Base-by-base conservation (phyloP, 139 green algal genomes). In the Pleodorina starrii region DNA sequence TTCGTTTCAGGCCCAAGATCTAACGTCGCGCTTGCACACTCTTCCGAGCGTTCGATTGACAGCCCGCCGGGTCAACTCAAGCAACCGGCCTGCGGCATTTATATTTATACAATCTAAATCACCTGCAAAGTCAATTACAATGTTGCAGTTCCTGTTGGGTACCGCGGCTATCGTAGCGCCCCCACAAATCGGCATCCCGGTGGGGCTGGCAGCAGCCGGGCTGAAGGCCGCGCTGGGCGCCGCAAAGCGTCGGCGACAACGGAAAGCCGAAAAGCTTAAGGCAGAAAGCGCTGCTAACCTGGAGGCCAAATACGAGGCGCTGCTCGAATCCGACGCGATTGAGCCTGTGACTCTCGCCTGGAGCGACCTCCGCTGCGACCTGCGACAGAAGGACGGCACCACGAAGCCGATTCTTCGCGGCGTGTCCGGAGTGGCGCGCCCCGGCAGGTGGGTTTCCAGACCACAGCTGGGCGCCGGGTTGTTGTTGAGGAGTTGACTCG, bases 101-200 rank as follows among this genome's bases (percentile, higher is more conserved):
- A 12, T 60, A 66, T 66, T 4, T 66, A 32, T 32, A 66, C 3
- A 25, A 27, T 66, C 29, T 66, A 60, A 60, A 60, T 66, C 29
- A 4, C 5, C 21, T 9, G 25, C 25, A 12, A 66, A 12, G 25
- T 27, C 46, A 43, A 29, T 76, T 19, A 48, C 25, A 76, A 93
- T 92, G 90, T 32, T 95, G 48, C 54, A 87, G 35, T 91, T 95
- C 25, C 38, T 93, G 59, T 44, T 93, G 0, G 92, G 92, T n/a
- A 92, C 89, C 2, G 91, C 92, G 19, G 85, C 90, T 32, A 88
- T 95, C 7, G 87, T 89, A 2, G 46, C 80, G 32, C 84, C 88
- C 23, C 81, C 87, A 3, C 81, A 92, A n/a, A 71, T 86, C 46
- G 90, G 89, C 42, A 12, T 91, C 2, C 74, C 89, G 25, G 60